Conservation (phyloP, 257 asterid genomes). For the Lycium ferocissimum region DNA sequence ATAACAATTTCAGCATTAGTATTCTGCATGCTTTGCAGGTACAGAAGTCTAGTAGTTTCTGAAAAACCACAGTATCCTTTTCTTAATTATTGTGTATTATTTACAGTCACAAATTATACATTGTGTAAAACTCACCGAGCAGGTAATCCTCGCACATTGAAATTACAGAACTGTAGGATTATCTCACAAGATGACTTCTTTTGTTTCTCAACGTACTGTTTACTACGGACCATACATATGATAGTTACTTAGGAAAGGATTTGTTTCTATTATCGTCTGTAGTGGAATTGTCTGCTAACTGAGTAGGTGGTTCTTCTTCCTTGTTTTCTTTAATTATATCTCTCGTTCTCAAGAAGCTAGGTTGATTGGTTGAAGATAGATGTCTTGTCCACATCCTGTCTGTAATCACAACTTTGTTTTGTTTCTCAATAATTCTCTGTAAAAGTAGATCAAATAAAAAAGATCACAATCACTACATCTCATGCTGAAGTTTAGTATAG, state of each 20-base stretch:
- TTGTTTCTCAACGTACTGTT: background rate
- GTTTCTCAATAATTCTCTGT: slow-evolving; percentile 68
- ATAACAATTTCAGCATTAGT: too few relatives aligned
- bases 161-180: background rate
- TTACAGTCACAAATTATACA: background rate
- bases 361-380: slow-evolving; percentile 90
- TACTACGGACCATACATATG: background rate
- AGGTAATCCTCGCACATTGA: slow-evolving; percentile 4
- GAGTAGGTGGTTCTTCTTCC: slow-evolving; percentile 40
- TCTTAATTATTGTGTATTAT: background rate
- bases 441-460: background rate
- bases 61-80: background rate
- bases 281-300: slow-evolving; percentile 40
- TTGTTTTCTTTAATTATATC: slow-evolving; percentile 40
- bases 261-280: slow-evolving; percentile 22
- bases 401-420: slow-evolving; percentile 83
- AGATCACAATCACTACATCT: background rate
- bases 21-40: too few relatives aligned
- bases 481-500: background rate
- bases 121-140: background rate
- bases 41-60: too few relatives aligned
- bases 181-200: background rate
- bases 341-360: slow-evolving; percentile 67
- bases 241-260: background rate
- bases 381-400: slow-evolving; percentile 99